phyloP scores from a whole-genome alignment of 2,329 filamentous ascomycete genomes.

The Colletotrichum karsti region DNA sequence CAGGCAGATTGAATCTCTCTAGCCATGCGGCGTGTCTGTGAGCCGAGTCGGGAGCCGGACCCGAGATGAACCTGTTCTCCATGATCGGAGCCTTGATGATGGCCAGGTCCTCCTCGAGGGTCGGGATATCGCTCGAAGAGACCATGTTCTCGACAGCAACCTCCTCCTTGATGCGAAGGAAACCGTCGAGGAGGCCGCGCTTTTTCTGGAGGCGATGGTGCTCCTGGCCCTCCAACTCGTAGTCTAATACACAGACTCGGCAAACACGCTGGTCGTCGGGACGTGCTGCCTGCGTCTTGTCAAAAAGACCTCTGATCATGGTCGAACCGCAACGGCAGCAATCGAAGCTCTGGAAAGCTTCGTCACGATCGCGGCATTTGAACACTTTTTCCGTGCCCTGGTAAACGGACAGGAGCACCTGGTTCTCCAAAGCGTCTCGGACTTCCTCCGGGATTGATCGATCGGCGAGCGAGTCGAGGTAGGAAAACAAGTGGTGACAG shows the following conservation, averaged over 20 bases:
- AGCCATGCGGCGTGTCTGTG: neutral
- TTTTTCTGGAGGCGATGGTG: conserved; percentile 7
- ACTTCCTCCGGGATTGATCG: neutral
- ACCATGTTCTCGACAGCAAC: neutral
- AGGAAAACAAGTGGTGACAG: conserved; percentile 8
- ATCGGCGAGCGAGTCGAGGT: neutral
- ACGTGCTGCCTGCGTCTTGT: neutral
- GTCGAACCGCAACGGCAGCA: neutral
- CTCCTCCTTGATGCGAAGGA: neutral
- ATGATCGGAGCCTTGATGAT: neutral
- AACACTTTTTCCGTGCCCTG: neutral
- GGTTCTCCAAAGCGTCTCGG: neutral
- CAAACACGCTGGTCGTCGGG: neutral
- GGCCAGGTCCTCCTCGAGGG: neutral
- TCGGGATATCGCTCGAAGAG: neutral
- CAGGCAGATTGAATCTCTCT: neutral
- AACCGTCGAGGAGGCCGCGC: neutral
- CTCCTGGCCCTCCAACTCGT: neutral
- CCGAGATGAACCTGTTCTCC: neutral
- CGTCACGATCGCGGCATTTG: neutral
- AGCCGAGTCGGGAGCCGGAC: neutral
- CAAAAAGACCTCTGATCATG: neutral
- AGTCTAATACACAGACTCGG: neutral
- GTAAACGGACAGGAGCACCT: conserved; percentile 15
- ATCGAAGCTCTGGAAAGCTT: neutral